Base-by-base conservation (phyloP, 768 basidiomycete species). In the Kockovaella imperatae region DNA sequence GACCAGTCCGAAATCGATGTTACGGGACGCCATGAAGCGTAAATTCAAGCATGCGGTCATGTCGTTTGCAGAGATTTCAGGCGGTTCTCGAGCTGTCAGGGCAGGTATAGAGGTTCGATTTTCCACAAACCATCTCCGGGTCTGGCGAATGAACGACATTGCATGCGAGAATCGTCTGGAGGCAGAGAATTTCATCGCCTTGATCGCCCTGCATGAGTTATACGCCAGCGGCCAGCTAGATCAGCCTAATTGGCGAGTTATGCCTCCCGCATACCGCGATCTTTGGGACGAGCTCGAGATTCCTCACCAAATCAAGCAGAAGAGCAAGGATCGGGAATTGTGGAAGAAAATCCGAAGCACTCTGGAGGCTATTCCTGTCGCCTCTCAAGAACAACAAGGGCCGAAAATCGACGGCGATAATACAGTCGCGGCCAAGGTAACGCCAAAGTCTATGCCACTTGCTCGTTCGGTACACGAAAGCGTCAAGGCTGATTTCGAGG, bases 241-340 rank as follows among this genome's bases (percentile, higher is more conserved):
- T 4, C 53, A 54, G 1, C 49, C 85, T 0, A 86, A 83, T 56
- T 86, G 86, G 69, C 77, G 87, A 56, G 69, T 81, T 7, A 75
- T 97, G n/a, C 88, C 93, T 7, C 75, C 83, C 2, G 77, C 79
- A 15, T 93, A 83, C 70, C 79, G 89, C 53, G 85, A 89, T 68
- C 74, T 99, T 15, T 99, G 93, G 93, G 84, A 87, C 46, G 87
- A 91, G 67, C 73, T 96, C 14, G 89, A 90, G 60, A 66, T 57
- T 3, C 72, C 74, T 23, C 77, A 86, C 57, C 85, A 82, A 58
- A 51, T 60, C 5, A 74, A 74, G 26, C 81, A 84, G 47, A 82
- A 87, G 51, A 67, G 63, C 17, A 76, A 74, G 17, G 90, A 91
- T 63, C 75, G 86, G 25, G 70, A 68, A 6, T 70, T 81, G 10